Evolutionary conservation across 1,284 basidiomycete species (phyloP).

Genomic region (Irpex rosettiformis): DNA sequence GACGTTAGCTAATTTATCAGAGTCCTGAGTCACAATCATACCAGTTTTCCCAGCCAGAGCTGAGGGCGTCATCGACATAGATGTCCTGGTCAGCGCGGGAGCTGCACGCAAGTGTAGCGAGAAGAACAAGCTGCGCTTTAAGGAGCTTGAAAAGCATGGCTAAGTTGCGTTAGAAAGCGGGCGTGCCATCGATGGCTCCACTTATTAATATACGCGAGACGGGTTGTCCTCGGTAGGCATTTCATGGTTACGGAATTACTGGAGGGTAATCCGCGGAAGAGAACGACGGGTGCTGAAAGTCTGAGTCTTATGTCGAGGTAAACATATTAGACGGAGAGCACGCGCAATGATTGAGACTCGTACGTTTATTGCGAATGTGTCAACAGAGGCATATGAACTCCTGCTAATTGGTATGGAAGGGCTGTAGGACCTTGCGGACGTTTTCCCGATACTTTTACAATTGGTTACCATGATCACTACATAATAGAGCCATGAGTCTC

Average conservation of each 20-base stretch:
- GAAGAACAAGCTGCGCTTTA: neutral
- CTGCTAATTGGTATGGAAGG: neutral
- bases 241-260: neutral
- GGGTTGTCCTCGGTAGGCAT: neutral
- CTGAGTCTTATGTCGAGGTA: neutral
- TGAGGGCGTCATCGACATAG: neutral
- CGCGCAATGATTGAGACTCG: neutral
- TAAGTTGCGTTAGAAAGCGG: neutral
- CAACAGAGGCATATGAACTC: neutral
- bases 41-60: neutral
- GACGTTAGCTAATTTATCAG: neutral
- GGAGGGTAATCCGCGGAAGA: neutral
- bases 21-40: neutral
- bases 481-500: neutral
- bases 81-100: neutral
- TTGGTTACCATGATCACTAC: neutral
- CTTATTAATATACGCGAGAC: neutral
- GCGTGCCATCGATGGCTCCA: neutral
- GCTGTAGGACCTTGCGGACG: neutral
- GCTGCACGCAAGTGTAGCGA: neutral
- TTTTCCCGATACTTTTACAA: neutral
- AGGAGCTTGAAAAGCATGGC: neutral
- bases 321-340: neutral
- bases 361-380: neutral
- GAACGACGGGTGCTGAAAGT: neutral